These are phyloP conservation scores for Mariannaea elegans DNA, from an alignment of 2,329 filamentous ascomycete genomes.

Conservation along the genomic window DNA sequence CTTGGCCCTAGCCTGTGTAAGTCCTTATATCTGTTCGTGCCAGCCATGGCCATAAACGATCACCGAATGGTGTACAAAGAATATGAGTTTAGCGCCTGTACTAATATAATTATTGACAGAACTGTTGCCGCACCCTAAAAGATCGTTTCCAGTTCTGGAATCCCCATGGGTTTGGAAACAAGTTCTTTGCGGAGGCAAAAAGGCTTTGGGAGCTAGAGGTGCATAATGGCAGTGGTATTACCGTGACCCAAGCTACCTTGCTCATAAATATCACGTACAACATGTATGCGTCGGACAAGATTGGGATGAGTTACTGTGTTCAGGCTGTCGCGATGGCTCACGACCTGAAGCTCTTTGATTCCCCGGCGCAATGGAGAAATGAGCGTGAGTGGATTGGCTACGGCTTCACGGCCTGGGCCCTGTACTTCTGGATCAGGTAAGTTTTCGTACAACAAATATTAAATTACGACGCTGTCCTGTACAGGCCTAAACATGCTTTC, in stretches of 20 bases:
- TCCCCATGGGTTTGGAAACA: not conserved
- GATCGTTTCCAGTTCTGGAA: not conserved
- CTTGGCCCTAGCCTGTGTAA: not conserved
- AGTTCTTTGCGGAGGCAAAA: not conserved
- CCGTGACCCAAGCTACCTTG: not conserved
- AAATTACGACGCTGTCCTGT: too few species aligned
- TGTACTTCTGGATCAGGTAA: not conserved
- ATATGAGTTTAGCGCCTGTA: too few species aligned
- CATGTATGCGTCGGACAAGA: not conserved
- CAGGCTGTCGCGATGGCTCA: not conserved
- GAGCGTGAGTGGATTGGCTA: not conserved
- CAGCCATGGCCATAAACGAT: too few species aligned
- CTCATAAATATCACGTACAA: not conserved
- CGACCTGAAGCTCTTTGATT: not conserved
- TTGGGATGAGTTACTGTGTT: not conserved
- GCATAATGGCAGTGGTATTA: not conserved
- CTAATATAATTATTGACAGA: not conserved
- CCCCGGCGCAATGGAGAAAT: too few species aligned
- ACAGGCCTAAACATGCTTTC: too few species aligned
- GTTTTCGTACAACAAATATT: not conserved
- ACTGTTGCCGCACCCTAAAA: too few species aligned
- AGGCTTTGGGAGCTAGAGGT: not conserved
- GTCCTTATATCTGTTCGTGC: too few species aligned
- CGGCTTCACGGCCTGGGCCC: not conserved
- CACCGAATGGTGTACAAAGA: too few species aligned